Percentiles rank a stretch among this genome's conserved stretches.
Conservation (phyloP, 139 green algal species). For the Chlamydomonas sp. region DNA sequence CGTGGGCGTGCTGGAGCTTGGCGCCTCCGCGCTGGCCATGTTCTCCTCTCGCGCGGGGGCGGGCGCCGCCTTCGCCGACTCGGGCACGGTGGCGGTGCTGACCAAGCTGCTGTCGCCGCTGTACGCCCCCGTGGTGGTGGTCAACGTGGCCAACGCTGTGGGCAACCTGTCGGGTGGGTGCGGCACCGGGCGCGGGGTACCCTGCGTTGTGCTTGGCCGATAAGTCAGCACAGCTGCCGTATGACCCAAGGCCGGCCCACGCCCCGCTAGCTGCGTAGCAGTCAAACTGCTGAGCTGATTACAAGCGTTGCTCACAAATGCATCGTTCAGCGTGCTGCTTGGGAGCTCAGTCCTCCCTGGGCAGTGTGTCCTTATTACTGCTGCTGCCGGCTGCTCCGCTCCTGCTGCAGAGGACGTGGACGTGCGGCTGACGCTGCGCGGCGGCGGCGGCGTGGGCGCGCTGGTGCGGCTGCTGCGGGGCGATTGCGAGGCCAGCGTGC, state of each 20-base stretch:
- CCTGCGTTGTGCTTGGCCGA: too few relatives aligned
- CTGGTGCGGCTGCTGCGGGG: constrained; percentile 56
- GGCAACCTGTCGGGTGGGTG: constrained; percentile 37
- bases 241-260: too few relatives aligned
- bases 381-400: background rate
- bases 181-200: background rate
- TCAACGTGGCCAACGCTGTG: constrained; percentile 36
- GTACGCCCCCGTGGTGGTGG: constrained; percentile 39
- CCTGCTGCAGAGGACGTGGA: constrained; percentile 15
- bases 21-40: constrained; percentile 39
- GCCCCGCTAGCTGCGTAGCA: too few relatives aligned
- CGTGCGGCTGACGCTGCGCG: constrained; percentile 24
- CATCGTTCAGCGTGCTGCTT: too few relatives aligned
- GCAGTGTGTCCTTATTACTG: too few relatives aligned
- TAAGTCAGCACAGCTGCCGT: too few relatives aligned
- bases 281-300: too few relatives aligned
- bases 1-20: constrained; percentile 44
- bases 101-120: constrained; percentile 40
- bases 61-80: background rate
- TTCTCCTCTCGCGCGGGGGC: constrained; percentile 16
- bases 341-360: too few relatives aligned
- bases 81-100: constrained; percentile 23
- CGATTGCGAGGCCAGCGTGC: constrained; percentile 50
- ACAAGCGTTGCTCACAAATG: too few relatives aligned
- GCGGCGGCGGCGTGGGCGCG: constrained; percentile 48